Percentiles rank a stretch among this genome's conserved stretches.
These are phyloP conservation scores for Nicotiana attenuata DNA, from an alignment of 257 asterid species.

Conservation along the genomic window DNA sequence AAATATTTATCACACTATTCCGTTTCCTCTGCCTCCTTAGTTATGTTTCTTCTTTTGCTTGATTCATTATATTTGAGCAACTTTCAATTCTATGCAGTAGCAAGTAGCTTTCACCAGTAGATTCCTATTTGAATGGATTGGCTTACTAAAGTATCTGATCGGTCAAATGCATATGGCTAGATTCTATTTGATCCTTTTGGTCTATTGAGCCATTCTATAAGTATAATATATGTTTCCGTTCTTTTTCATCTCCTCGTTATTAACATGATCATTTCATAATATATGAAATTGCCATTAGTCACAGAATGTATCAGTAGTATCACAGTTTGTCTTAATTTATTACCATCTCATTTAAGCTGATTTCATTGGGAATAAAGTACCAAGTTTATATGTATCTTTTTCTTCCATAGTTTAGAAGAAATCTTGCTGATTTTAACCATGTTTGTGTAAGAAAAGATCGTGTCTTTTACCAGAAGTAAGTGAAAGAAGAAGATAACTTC, in stretches of 20 bases:
- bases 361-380: not conserved
- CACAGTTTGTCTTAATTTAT: not conserved
- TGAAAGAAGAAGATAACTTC: not conserved
- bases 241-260: not conserved
- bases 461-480: not conserved
- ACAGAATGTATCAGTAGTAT: not conserved
- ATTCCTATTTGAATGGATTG: not conserved
- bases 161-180: not conserved
- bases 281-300: not conserved
- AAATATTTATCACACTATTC: not conserved
- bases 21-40: not conserved
- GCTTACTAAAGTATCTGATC: not conserved
- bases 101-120: constrained; percentile 1
- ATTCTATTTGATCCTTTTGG: not conserved
- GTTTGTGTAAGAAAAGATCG: not conserved
- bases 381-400: not conserved
- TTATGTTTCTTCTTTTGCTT: not conserved
- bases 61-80: not conserved
- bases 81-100: not conserved
- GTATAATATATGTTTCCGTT: not conserved
- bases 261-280: not conserved
- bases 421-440: not conserved
- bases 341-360: not conserved
- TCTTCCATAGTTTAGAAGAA: not conserved
- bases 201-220: not conserved